Percentiles rank a stretch among this genome's conserved stretches.
Evolutionary conservation across 768 basidiomycete genomes (phyloP).

Genomic region (Suillus paluster): DNA sequence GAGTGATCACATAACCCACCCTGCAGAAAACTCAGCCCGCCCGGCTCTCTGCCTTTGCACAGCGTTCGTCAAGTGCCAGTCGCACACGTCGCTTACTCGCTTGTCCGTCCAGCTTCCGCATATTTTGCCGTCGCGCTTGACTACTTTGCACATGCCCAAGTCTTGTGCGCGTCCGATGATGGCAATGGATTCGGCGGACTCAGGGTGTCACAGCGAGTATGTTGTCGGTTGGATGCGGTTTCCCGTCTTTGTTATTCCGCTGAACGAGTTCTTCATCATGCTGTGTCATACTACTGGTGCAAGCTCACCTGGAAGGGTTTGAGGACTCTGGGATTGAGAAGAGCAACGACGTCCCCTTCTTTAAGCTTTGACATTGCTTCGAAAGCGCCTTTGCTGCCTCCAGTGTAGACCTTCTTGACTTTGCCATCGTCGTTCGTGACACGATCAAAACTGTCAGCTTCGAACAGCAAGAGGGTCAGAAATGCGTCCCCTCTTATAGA

Average conservation of each 20-base stretch:
- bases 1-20: slow-evolving; percentile 52
- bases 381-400: slow-evolving; percentile 92
- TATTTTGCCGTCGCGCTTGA: slow-evolving; percentile 75
- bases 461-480: slow-evolving; percentile 84
- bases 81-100: slow-evolving; percentile 84
- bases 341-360: slow-evolving; percentile 88
- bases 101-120: slow-evolving; percentile 94
- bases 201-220: slow-evolving; percentile 88
- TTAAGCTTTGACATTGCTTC: slow-evolving; percentile 84
- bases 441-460: slow-evolving; percentile 74
- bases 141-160: slow-evolving; percentile 81
- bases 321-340: slow-evolving; percentile 86
- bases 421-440: slow-evolving; percentile 54
- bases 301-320: slow-evolving; percentile 80
- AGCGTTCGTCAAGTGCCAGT: slow-evolving; percentile 87
- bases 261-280: not conserved
- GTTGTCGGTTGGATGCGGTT: slow-evolving; percentile 78
- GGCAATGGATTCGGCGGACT: slow-evolving; percentile 77
- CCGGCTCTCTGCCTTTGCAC: slow-evolving; percentile 74
- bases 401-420: slow-evolving; percentile 72
- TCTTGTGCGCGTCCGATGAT: slow-evolving; percentile 87
- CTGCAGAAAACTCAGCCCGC: slow-evolving; percentile 84
- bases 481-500: slow-evolving; percentile 82
- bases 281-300: not conserved
- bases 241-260: slow-evolving; percentile 49